A percentile compares a stretch with the other conserved stretches of the same genome.
These are phyloP conservation scores for Geotrichum restrictum DNA, from an alignment of 1,139 yeast genomes.

Conservation along the genomic window DNA sequence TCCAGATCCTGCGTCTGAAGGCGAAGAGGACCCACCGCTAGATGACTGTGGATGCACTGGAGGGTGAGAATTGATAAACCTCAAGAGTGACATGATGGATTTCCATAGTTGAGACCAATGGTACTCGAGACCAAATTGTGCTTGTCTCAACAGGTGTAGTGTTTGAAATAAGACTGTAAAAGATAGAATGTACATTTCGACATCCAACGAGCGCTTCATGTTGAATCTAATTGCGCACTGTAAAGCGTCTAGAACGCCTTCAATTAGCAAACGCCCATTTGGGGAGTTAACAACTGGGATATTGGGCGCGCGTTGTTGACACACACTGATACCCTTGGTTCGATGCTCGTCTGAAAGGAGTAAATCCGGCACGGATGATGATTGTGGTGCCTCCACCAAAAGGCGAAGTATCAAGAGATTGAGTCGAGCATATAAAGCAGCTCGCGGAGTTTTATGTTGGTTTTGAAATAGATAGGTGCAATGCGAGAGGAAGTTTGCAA, in stretches of 20 bases:
- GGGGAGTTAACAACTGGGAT: constrained; percentile 30
- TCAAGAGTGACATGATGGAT: constrained; percentile 33
- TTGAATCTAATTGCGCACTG: constrained; percentile 37
- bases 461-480: constrained; percentile 36
- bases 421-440: constrained; percentile 36
- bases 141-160: constrained; percentile 28
- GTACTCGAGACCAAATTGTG: constrained; percentile 30
- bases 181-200: constrained; percentile 34
- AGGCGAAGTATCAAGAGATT: constrained; percentile 34
- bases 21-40: background rate
- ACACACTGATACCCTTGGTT: constrained; percentile 26
- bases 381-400: constrained; percentile 34
- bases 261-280: constrained; percentile 32
- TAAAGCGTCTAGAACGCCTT: constrained; percentile 38
- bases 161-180: constrained; percentile 32
- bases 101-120: constrained; percentile 43
- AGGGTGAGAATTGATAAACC: constrained; percentile 30
- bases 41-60: constrained; percentile 17
- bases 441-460: constrained; percentile 32
- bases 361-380: constrained; percentile 25
- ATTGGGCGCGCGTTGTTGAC: constrained; percentile 33
- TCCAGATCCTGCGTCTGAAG: background rate
- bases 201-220: constrained; percentile 35
- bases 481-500: constrained; percentile 34
- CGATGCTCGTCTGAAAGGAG: constrained; percentile 24